Base-by-base conservation (phyloP, 768 basidiomycete species). In the Clathrus columnatus region DNA sequence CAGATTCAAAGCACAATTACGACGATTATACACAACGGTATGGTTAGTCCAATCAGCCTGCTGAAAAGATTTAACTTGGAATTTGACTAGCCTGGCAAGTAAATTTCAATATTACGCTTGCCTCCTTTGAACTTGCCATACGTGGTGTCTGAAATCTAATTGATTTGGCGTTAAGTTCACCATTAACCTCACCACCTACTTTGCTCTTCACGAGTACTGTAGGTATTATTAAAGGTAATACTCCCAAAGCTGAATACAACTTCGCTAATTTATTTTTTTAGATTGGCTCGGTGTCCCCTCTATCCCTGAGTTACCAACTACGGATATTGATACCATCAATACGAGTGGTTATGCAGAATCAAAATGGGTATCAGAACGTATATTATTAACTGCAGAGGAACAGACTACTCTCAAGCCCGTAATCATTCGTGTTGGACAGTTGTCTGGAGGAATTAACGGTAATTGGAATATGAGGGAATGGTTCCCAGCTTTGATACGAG, bases 71-170 rank as follows among this genome's bases (percentile, higher is more conserved):
- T n/a, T n/a, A n/a, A n/a, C n/a, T n/a, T n/a, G n/a, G n/a, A n/a
- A n/a, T n/a, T n/a, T n/a, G n/a, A n/a, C n/a, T n/a, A 71, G 73
- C 70, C 7, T 74, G 70, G 71, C 61, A 60, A 5, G 67, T 72
- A 1, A 64, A 73, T 60, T 72, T 72, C 57, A 70, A 68, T 50
- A 41, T 67, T 2, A 47, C 67, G 1, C 56, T 74, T 7, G 30
- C 63, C 3, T 63, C 65, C 1, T 67, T 73, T 60, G 68, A 70
- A 48, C 67, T 68, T 1, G 50, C 62, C n/a, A 51, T 74, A 11
- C 43, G 32, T 2, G 64, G 64, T 7, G 64, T 69, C 5, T 67
- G 70, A 0, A 26, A 58, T 16, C 51, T 74, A 10, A 60, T 73
- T n/a, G 67, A 74, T 58, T 61, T 74, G 14, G 63, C 72, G 0